Evolutionary conservation across 345 rosid genomes (phyloP).

Genomic region (Dipteronia sinensis): DNA sequence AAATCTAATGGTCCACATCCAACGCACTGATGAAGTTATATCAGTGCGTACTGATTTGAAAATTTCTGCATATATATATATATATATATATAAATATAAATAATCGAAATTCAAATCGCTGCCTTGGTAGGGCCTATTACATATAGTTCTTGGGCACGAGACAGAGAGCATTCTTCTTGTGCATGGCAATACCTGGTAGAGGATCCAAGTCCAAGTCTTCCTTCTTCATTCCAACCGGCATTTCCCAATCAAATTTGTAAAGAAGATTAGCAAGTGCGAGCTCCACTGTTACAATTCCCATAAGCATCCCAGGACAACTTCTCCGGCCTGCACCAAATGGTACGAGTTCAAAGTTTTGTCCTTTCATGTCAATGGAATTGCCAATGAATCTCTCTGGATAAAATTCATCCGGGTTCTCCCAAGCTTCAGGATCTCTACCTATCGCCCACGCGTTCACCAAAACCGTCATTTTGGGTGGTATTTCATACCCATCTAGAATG

Average conservation of each 20-base stretch:
- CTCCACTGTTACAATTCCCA: conserved; percentile 21
- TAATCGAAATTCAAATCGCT: too few relatives aligned
- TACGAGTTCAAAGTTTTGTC: conserved; percentile 27
- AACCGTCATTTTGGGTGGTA: conserved; percentile 24
- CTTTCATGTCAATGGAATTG: conserved; percentile 20
- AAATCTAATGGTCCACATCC: too few relatives aligned
- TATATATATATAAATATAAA: too few relatives aligned
- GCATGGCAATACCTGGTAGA: conserved; percentile 20
- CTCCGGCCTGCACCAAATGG: conserved; percentile 42
- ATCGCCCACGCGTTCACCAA: conserved; percentile 34
- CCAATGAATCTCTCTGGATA: conserved; percentile 33
- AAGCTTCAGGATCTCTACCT: conserved; percentile 35
- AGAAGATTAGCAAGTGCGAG: conserved; percentile 28
- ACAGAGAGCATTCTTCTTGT: conserved; percentile 24
- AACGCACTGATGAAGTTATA: too few relatives aligned
- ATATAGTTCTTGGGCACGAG: too few relatives aligned
- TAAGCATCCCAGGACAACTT: conserved; percentile 29
- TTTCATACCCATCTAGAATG: conserved; percentile 20
- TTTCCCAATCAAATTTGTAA: conserved; percentile 31
- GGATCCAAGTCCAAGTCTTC: conserved; percentile 21
- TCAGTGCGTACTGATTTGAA: too few relatives aligned
- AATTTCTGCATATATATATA: too few relatives aligned
- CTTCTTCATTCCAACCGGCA: conserved; percentile 14
- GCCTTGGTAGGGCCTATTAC: too few relatives aligned
- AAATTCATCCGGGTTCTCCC: conserved; percentile 28